phyloP scores from a whole-genome alignment of 2,329 filamentous ascomycete genomes.

The Trichoderma atrobrunneum region DNA sequence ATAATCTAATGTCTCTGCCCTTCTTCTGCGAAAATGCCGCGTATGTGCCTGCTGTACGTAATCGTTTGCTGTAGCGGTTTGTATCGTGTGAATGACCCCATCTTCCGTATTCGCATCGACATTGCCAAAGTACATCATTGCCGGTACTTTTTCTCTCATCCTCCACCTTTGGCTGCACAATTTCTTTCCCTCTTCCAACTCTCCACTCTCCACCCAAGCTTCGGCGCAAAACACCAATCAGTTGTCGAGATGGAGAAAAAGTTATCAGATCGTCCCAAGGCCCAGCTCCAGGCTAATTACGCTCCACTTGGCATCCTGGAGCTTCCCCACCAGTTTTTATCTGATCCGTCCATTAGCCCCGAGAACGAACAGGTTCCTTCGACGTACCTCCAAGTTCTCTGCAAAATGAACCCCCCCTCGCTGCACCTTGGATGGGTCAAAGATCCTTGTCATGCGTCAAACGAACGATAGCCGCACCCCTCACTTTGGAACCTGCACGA shows the following conservation, averaged over 20 bases:
- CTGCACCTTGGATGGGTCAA: background rate
- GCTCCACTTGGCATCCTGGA: background rate
- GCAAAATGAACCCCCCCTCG: background rate
- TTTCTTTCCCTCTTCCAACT: background rate
- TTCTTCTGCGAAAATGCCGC: background rate
- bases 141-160: background rate
- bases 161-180: background rate
- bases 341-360: conserved; percentile 4
- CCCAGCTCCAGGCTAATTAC: background rate
- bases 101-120: conserved; percentile 2
- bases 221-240: conserved; percentile 3
- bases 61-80: background rate
- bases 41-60: background rate
- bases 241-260: background rate
- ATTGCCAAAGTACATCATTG: background rate
- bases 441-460: background rate
- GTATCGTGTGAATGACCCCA: background rate
- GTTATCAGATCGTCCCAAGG: conserved; percentile 15
- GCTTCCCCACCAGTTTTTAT: conserved; percentile 7
- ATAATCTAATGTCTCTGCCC: background rate
- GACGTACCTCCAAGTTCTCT: background rate
- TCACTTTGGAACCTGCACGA: background rate
- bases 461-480: background rate
- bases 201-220: background rate
- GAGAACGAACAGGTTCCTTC: background rate